Conservation (phyloP, 2,329 filamentous ascomycete genomes). For the Karstenula rhodostoma region DNA sequence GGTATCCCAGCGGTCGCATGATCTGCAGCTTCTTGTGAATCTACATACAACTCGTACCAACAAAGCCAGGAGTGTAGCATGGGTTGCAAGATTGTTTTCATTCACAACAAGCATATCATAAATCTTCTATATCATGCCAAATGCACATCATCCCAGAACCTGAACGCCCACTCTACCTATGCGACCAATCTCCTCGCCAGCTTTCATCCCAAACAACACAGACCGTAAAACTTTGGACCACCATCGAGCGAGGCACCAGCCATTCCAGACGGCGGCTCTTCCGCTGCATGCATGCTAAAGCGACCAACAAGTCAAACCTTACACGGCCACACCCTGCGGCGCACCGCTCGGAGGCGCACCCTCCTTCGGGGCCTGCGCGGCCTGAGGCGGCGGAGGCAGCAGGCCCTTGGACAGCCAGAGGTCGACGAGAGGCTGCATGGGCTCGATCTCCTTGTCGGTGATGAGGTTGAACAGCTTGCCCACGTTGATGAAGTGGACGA, state of each 20-base stretch:
- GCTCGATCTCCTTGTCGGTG: conserved; percentile 88
- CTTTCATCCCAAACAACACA: neutral
- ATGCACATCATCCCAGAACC: conserved; percentile 12
- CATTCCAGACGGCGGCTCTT: conserved; percentile 8
- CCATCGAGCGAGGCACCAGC: neutral
- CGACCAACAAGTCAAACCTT: neutral
- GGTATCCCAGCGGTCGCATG: neutral
- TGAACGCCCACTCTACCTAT: conserved; percentile 13
- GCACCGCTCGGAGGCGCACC: conserved; percentile 21
- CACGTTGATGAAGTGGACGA: conserved; percentile 62
- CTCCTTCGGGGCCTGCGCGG: conserved; percentile 29
- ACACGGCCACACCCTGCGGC: conserved; percentile 29
- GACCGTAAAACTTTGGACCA: neutral
- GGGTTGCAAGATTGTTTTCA: neutral
- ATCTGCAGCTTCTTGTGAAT: neutral
- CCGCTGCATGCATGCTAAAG: neutral
- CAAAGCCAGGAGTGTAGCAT: conserved; percentile 8
- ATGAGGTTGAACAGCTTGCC: conserved; percentile 83
- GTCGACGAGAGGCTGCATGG: conserved; percentile 93
- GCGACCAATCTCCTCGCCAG: conserved; percentile 6
- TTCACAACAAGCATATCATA: conserved; percentile 7
- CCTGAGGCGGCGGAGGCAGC: conserved; percentile 63
- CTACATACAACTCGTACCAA: neutral
- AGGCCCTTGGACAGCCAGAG: conserved; percentile 90
- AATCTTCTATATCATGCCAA: conserved; percentile 12